Base-by-base conservation (phyloP, 192 early-diverging fungal genomes). In the Coemansia furcata region DNA sequence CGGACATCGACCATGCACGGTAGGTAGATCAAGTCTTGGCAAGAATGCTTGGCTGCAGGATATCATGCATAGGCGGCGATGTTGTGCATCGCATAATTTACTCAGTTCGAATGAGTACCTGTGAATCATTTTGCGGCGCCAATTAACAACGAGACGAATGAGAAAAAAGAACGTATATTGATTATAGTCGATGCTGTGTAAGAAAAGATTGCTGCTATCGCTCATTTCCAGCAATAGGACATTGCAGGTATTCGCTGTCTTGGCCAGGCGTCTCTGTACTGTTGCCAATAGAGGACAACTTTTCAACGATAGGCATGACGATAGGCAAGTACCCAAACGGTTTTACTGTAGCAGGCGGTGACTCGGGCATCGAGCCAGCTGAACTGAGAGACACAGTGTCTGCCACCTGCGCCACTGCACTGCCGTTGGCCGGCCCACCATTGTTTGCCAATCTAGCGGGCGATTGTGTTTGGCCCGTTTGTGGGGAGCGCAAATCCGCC, bases 381-480 rank as follows among this genome's bases (percentile, higher is more conserved):
- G 76, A 69, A 60, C 76, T 77, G 26, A 44, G 29, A n/a, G 76
- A 72, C 30, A 49, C 55, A 4, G 60, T 54, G 26, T 62, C 52
- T 11, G 40, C 23, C 19, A 44, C 23, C 44, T 61, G 66, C 66
- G 58, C 58, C 66, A 46, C 66, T 12, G 21, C 36, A 60, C 35
- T 7, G 21, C 6, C 66, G 55, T 32, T 9, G 10, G 60, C 11
- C 40, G 15, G 17, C 46, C 59, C 36, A 19, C 32, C 30, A 26
- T 38, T 62, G 60, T 21, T 37, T 17, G 35, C 29, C 30, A 38
- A 21, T 9, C 58, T 23, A n/a, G 58, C 58, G 6, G 19, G 19
- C 58, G 6, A 60, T 39, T 60, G 58, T 60, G 2, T 19, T 36
- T 23, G 12, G 33, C 21, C 37, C 33, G 14, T 36, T 59, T 59